Percentiles rank a stretch among this genome's conserved stretches.
Conservation (phyloP, 176 grass and related monocot genomes). For the Zoysia pacifica region DNA sequence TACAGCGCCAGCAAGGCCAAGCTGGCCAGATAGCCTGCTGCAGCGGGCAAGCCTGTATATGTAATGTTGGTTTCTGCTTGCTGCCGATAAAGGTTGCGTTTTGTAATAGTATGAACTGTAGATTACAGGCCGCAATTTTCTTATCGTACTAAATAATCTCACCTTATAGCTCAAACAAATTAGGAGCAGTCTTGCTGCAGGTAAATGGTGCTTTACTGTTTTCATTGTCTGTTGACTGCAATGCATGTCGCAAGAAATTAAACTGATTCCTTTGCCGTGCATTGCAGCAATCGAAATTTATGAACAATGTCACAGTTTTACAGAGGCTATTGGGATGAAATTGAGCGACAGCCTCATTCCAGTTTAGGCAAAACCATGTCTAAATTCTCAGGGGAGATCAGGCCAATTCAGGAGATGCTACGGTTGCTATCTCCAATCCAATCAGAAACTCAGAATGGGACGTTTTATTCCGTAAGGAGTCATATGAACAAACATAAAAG, state of each 20-base stretch:
- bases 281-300: not conserved
- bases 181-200: not conserved
- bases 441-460: not conserved
- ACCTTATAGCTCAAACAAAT: not conserved
- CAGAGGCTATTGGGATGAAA: not conserved
- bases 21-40: not conserved
- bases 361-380: not conserved
- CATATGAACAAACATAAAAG: not conserved
- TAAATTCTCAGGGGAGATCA: slow-evolving; percentile 12
- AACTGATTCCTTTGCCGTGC: not conserved
- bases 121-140: slow-evolving; percentile 15
- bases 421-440: not conserved
- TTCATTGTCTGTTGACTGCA: not conserved
- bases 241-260: not conserved
- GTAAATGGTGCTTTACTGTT: not conserved
- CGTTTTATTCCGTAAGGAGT: not conserved
- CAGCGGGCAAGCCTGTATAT: not conserved
- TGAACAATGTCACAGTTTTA: not conserved
- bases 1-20: slow-evolving; percentile 28
- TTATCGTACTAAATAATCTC: not conserved
- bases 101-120: not conserved
- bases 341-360: not conserved
- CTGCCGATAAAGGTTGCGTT: not conserved
- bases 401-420: slow-evolving; percentile 1
- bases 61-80: not conserved